Conservation (phyloP, 2,329 filamentous ascomycete genomes). For the Xylaria sp. region DNA sequence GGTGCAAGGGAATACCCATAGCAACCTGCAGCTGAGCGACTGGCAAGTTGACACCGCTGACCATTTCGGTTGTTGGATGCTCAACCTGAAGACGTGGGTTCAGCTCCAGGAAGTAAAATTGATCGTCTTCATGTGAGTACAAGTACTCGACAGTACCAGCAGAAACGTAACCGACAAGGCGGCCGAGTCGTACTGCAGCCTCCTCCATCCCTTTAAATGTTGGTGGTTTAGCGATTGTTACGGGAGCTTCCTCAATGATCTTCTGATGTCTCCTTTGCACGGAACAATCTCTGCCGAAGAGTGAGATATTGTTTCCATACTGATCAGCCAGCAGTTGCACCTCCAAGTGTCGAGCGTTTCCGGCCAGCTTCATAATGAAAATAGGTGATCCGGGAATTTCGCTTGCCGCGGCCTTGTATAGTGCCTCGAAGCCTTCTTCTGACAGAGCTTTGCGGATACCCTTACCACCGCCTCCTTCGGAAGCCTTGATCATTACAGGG, state of each 20-base stretch:
- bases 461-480: slow-evolving; percentile 98
- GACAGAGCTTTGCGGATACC: slow-evolving; percentile 94
- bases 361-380: slow-evolving; percentile 99
- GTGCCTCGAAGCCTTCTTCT: slow-evolving; percentile 83
- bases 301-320: slow-evolving; percentile 99
- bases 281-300: slow-evolving; percentile 98
- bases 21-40: slow-evolving; percentile 98
- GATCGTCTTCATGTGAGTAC: slow-evolving; percentile 97
- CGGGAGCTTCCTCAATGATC: slow-evolving; percentile 98
- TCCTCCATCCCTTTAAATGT: slow-evolving; percentile 98
- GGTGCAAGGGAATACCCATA: slow-evolving; percentile 96
- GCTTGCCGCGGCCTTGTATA: slow-evolving; percentile 96
- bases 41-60: slow-evolving; percentile 95
- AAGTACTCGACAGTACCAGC: slow-evolving; percentile 99
- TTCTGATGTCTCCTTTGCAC: slow-evolving; percentile 99
- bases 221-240: slow-evolving; percentile 88
- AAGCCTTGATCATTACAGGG: slow-evolving; percentile 99
- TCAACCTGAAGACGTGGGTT: slow-evolving; percentile 99
- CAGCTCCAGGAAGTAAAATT: slow-evolving; percentile 99
- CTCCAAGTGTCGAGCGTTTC: slow-evolving; percentile 95
- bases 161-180: slow-evolving; percentile 96
- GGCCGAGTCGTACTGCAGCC: slow-evolving; percentile 91
- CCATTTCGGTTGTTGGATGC: slow-evolving; percentile 99
- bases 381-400: slow-evolving; percentile 99
- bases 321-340: slow-evolving; percentile 97